Percentiles rank a stretch among this genome's conserved stretches.
Evolutionary conservation across 179 eudicot species (phyloP).

Genomic region (Heliamphora pulchella): DNA sequence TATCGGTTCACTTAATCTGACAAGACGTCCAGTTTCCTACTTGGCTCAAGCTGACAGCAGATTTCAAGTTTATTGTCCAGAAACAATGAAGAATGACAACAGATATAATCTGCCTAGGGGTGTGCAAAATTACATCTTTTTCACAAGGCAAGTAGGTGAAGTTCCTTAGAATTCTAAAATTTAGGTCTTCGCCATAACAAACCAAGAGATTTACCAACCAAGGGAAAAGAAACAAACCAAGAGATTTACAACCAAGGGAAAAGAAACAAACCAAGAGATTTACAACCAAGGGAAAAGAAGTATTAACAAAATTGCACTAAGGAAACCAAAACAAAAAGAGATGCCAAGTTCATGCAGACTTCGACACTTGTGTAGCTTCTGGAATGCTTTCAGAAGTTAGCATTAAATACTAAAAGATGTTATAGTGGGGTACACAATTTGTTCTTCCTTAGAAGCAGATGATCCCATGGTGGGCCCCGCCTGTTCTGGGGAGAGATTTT

Average conservation of each 20-base stretch:
- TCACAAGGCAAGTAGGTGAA: no score
- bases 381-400: neutral
- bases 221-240: no score
- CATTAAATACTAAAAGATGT: neutral
- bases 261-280: no score
- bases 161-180: no score
- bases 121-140: no score
- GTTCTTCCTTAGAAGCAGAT: neutral
- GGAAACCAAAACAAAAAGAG: neutral
- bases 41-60: neutral
- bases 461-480: no score
- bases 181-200: no score
- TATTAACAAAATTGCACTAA: no score
- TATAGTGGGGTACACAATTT: neutral
- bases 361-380: neutral
- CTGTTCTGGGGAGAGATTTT: no score
- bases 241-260: no score
- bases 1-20: neutral
- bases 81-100: neutral
- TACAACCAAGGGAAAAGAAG: no score
- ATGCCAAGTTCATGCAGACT: neutral
- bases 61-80: neutral
- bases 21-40: neutral
- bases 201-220: no score
- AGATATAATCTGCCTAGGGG: neutral